These are phyloP conservation scores for Tephrocybe sp. DNA, from an alignment of 768 basidiomycete species.

Conservation along the genomic window DNA sequence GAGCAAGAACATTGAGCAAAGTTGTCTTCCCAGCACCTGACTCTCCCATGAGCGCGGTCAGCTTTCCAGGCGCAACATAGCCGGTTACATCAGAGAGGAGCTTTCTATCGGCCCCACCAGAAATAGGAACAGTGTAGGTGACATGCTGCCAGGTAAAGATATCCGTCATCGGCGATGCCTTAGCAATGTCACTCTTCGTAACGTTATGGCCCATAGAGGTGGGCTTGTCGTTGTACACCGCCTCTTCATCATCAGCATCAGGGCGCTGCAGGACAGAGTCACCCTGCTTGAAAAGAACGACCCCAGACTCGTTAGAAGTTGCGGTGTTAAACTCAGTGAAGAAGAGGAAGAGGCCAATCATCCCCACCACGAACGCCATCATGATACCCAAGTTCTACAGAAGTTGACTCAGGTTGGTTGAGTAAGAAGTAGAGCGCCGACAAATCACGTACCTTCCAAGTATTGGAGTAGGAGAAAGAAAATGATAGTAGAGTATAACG, in stretches of 20 bases:
- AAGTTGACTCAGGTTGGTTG: background rate
- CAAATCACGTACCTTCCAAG: slow-evolving; percentile 19
- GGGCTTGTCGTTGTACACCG: slow-evolving; percentile 32
- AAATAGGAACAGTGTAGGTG: slow-evolving; percentile 56
- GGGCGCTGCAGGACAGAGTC: slow-evolving; percentile 25
- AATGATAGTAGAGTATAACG: slow-evolving; percentile 47
- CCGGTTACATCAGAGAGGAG: slow-evolving; percentile 76
- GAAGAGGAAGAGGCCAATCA: slow-evolving; percentile 51
- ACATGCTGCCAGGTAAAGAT: slow-evolving; percentile 72
- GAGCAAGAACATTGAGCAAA: slow-evolving; percentile 43
- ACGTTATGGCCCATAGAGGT: slow-evolving; percentile 12
- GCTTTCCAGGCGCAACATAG: slow-evolving; percentile 71
- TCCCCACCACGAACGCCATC: slow-evolving; percentile 60
- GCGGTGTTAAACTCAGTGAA: slow-evolving; percentile 58
- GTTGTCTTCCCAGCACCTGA: slow-evolving; percentile 39
- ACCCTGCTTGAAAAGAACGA: slow-evolving; percentile 68
- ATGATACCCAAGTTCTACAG: slow-evolving; percentile 72
- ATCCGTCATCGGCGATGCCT: slow-evolving; percentile 34
- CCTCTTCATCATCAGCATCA: slow-evolving; percentile 30
- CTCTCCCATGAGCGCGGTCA: slow-evolving; percentile 67
- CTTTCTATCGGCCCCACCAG: slow-evolving; percentile 39
- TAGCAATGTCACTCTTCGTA: slow-evolving; percentile 31
- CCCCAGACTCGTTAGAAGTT: slow-evolving; percentile 32
- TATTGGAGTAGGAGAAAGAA: slow-evolving; percentile 38
- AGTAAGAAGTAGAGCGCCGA: background rate